A percentile compares a stretch with the other conserved stretches of the same genome.
phyloP scores from a whole-genome alignment of 176 grass and related monocot genomes.

The Puya raimondii region DNA sequence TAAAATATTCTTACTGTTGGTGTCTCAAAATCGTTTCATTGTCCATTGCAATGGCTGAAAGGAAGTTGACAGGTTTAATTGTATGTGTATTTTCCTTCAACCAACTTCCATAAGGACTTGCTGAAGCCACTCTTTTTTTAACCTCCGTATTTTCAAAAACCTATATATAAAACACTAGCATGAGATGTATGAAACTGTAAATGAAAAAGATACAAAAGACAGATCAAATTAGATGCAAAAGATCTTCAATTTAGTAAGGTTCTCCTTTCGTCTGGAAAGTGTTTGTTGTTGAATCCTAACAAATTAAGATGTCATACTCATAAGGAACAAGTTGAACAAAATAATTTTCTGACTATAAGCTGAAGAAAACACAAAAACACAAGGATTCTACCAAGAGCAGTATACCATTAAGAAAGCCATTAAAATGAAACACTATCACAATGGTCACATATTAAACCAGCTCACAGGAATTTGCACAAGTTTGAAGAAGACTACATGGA shows the following conservation, averaged over 20 bases:
- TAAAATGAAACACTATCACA: no score
- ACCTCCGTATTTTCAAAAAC: conserved; percentile 97
- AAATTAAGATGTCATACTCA: neutral
- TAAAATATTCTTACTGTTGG: conserved; percentile 71
- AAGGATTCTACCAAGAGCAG: no score
- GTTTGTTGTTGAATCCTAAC: neutral
- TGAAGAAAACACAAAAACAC: no score
- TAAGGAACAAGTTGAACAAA: no score
- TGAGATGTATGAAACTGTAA: neutral
- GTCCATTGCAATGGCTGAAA: conserved; percentile 75
- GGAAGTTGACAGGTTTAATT: conserved; percentile 94
- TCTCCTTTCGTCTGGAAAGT: neutral
- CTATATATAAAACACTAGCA: conserved; percentile 29
- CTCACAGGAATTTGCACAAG: no score
- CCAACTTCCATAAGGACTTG: conserved; percentile 65
- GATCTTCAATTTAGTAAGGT: neutral
- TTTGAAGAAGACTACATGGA: no score
- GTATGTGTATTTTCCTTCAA: conserved; percentile 62
- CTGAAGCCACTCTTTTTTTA: conserved; percentile 74
- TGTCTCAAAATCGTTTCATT: conserved; percentile 73
- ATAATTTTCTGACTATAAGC: no score
- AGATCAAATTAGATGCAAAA: neutral
- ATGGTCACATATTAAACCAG: no score
- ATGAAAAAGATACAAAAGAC: neutral
- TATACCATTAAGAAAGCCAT: no score